Evolutionary conservation across 1,284 basidiomycete genomes (phyloP).

Genomic region (Phellinidium pouzarii): DNA sequence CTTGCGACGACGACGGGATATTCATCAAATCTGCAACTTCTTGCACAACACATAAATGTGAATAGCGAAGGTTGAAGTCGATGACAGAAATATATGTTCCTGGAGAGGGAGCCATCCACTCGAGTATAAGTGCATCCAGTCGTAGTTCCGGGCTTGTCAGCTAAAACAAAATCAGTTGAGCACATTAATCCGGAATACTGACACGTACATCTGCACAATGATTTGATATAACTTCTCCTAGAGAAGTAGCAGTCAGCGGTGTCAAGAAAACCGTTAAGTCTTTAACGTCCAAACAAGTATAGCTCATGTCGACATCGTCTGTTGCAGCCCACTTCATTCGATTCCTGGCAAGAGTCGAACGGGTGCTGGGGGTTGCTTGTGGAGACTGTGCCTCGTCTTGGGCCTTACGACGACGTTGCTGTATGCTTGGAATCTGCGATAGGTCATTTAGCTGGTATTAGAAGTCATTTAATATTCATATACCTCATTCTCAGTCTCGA

Average conservation of each 20-base stretch:
- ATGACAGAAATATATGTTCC: background rate
- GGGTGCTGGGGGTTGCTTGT: no score
- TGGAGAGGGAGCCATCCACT: conserved; percentile 1
- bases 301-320: background rate
- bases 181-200: background rate
- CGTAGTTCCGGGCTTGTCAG: conserved; percentile 10
- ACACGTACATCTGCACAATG: conserved; percentile 1
- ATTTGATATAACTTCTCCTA: conserved; percentile 2
- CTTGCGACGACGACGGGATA: background rate
- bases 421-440: background rate
- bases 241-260: background rate
- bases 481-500: background rate
- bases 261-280: conserved; percentile 2
- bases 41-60: background rate
- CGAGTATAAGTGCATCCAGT: conserved; percentile 11
- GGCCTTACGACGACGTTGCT: background rate
- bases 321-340: background rate
- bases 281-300: conserved; percentile 1
- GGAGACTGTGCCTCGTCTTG: background rate
- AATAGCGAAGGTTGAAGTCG: conserved; percentile 1
- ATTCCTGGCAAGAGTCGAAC: background rate
- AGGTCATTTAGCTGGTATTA: background rate
- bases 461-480: background rate
- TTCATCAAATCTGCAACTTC: conserved; percentile 9
- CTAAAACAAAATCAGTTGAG: background rate